phyloP scores from a whole-genome alignment of 2,329 filamentous ascomycete species.

The Diatrype stigma region DNA sequence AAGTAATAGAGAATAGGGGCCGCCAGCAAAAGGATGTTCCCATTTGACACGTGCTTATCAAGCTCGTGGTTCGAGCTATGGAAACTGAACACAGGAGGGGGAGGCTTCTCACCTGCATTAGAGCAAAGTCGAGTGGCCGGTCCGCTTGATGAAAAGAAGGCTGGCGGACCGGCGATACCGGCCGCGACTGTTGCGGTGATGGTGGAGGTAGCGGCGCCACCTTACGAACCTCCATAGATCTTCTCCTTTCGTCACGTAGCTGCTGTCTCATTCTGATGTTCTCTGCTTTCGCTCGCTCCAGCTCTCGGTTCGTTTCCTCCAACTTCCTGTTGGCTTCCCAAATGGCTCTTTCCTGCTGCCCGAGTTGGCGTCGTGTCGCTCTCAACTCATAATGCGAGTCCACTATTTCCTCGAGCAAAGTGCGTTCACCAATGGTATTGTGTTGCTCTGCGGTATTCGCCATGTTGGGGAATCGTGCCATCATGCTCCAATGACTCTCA shows the following conservation, averaged over 20 bases:
- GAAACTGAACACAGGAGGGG: neutral
- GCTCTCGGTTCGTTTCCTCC: neutral
- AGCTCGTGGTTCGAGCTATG: neutral
- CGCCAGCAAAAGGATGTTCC: too few relatives aligned
- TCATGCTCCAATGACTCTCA: too few relatives aligned
- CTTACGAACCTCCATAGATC: neutral
- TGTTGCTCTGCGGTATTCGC: too few relatives aligned
- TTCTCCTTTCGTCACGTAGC: neutral
- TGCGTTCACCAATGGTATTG: too few relatives aligned
- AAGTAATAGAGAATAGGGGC: too few relatives aligned
- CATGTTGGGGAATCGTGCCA: too few relatives aligned
- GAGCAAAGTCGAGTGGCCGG: neutral
- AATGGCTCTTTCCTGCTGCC: too few relatives aligned
- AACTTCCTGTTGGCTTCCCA: neutral
- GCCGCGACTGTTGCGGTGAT: neutral
- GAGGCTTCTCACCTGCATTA: neutral
- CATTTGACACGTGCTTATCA: too few relatives aligned
- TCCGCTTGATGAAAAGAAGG: neutral
- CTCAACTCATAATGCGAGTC: too few relatives aligned
- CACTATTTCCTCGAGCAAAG: too few relatives aligned
- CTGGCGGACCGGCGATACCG: neutral
- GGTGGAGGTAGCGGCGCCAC: too few relatives aligned
- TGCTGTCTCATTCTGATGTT: neutral
- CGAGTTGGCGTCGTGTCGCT: neutral
- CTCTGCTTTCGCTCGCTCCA: neutral